Percentiles rank a stretch among this genome's conserved stretches.
Conservation (phyloP, 352 stramenopile genomes). For the Pythium rhizo-oryzae region DNA sequence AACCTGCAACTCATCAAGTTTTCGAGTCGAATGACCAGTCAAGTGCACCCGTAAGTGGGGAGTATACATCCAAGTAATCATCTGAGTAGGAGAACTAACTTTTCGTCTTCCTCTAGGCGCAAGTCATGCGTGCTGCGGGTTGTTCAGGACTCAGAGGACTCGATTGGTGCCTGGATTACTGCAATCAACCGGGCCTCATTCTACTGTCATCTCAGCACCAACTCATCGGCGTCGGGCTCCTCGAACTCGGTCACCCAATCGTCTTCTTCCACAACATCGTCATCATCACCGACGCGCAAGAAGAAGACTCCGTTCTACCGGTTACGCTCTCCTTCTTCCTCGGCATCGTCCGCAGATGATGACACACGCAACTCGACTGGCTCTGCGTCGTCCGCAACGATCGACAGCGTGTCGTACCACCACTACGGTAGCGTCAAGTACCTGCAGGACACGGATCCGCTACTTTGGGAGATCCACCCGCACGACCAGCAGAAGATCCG, state of each 20-base stretch:
- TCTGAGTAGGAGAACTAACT: background rate
- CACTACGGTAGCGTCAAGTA: conserved; percentile 81
- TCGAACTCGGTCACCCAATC: conserved; percentile 25
- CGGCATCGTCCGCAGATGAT: conserved; percentile 42
- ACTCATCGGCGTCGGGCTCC: conserved; percentile 43
- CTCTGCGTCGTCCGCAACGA: conserved; percentile 13
- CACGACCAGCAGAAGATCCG: conserved; percentile 72
- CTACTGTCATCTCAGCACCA: conserved; percentile 59
- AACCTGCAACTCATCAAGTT: conserved; percentile 77
- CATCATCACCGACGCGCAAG: conserved; percentile 38
- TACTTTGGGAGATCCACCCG: conserved; percentile 85
- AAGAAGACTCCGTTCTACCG: conserved; percentile 57
- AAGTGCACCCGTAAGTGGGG: conserved; percentile 48
- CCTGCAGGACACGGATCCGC: conserved; percentile 72
- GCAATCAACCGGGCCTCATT: conserved; percentile 74
- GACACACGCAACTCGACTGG: conserved; percentile 30
- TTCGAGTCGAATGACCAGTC: conserved; percentile 59
- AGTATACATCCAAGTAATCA: background rate
- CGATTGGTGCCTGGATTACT: conserved; percentile 56
- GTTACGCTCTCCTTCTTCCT: conserved; percentile 54
- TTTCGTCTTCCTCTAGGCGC: conserved; percentile 23
- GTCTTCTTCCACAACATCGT: conserved; percentile 25
- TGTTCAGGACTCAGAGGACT: conserved; percentile 54
- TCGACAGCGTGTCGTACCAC: conserved; percentile 48
- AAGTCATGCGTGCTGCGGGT: conserved; percentile 72